phyloP scores from a whole-genome alignment of 805 yeast species.

The Kuraishia hungarica region DNA sequence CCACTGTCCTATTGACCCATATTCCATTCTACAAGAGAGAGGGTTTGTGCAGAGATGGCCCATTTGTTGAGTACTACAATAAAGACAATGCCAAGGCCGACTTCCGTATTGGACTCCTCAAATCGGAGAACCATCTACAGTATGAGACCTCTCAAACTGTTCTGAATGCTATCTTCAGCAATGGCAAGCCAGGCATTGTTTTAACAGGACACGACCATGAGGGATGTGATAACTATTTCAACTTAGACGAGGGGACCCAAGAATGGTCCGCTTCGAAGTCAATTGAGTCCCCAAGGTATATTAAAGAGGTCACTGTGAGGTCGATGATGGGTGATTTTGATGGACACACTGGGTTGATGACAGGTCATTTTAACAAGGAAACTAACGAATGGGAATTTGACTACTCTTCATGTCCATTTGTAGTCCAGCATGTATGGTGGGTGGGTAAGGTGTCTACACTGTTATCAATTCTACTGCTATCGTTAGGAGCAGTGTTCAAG shows the following conservation, averaged over 20 bases:
- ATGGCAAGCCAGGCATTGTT: constrained; percentile 64
- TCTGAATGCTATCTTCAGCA: constrained; percentile 62
- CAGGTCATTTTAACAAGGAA: constrained; percentile 51
- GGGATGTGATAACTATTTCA: constrained; percentile 76
- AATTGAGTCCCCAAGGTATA: constrained; percentile 23
- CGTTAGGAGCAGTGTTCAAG: constrained; percentile 12
- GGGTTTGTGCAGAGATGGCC: constrained; percentile 86
- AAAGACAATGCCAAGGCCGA: constrained; percentile 49
- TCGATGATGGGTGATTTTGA: constrained; percentile 96
- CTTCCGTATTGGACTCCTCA: constrained; percentile 58
- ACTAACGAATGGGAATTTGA: constrained; percentile 52
- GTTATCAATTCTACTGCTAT: constrained; percentile 29
- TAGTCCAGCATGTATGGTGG: constrained; percentile 96
- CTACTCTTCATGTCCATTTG: constrained; percentile 71
- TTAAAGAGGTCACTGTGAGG: constrained; percentile 77
- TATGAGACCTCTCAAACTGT: constrained; percentile 59
- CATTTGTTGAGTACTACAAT: constrained; percentile 54
- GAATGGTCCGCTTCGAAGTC: constrained; percentile 55
- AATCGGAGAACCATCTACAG: constrained; percentile 82
- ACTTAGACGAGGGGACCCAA: constrained; percentile 27
- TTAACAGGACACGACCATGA: constrained; percentile 95
- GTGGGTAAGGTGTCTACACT: constrained; percentile 51
- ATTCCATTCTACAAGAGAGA: constrained; percentile 78
- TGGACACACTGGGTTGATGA: constrained; percentile 81
- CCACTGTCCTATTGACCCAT: constrained; percentile 80